A percentile compares a stretch with the other conserved stretches of the same genome.
phyloP scores from a whole-genome alignment of 768 basidiomycete genomes.

The Steccherinum ochraceum region DNA sequence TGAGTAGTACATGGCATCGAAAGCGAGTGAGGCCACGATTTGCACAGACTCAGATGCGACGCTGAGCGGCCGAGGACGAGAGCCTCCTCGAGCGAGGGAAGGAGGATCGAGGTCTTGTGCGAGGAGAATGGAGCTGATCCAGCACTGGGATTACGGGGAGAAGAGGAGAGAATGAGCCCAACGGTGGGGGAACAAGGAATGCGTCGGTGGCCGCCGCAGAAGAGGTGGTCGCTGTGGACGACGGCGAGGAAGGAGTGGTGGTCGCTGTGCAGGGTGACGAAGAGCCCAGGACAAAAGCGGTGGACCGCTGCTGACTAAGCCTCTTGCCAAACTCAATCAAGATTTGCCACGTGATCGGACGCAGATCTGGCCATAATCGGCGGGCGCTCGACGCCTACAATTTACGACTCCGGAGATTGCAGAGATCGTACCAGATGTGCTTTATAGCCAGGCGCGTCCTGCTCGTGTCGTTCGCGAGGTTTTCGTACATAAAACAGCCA shows the following conservation, averaged over 20 bases:
- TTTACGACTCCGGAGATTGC: neutral
- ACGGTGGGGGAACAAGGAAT: neutral
- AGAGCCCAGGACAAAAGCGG: conserved; percentile 11
- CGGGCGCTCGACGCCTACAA: neutral
- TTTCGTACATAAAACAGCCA: neutral
- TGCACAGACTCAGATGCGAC: neutral
- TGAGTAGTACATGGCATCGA: conserved; percentile 73
- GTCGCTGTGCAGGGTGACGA: conserved; percentile 21
- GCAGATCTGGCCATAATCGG: neutral
- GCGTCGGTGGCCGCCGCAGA: conserved; percentile 2
- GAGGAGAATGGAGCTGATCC: neutral
- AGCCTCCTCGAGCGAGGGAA: neutral
- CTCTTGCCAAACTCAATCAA: conserved; percentile 8
- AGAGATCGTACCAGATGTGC: neutral
- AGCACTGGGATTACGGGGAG: neutral
- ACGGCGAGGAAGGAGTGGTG: conserved; percentile 20
- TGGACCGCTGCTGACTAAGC: neutral
- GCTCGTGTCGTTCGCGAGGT: neutral
- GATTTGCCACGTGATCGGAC: conserved; percentile 3
- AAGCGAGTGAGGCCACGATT: conserved; percentile 7
- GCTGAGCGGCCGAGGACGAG: neutral
- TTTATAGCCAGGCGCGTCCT: neutral
- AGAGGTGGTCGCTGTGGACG: conserved; percentile 19
- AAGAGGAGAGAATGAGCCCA: conserved; percentile 5
- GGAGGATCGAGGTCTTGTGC: neutral